A percentile compares a stretch with the other conserved stretches of the same genome.
phyloP scores from a whole-genome alignment of 176 grass and related monocot species.

The Avena sativa region DNA sequence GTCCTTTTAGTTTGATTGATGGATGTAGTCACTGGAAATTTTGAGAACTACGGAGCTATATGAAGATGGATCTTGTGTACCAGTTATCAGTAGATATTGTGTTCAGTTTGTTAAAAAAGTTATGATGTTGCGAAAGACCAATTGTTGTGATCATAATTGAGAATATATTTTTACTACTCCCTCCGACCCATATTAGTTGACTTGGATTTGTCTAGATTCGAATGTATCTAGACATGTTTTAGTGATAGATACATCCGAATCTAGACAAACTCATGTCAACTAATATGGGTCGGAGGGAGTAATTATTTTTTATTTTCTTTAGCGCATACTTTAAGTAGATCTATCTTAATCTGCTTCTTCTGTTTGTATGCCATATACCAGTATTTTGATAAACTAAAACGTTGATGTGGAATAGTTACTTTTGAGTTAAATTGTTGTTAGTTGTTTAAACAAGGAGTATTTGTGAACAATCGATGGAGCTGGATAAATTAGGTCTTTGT shows the following conservation, averaged over 20 bases:
- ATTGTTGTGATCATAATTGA: constrained; percentile 13
- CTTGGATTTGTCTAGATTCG: too few relatives aligned
- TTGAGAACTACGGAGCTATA: constrained; percentile 25
- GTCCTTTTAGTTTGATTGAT: neutral
- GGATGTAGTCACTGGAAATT: neutral
- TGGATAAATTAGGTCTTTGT: neutral
- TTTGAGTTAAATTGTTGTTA: constrained; percentile 2
- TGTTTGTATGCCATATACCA: neutral
- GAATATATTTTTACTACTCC: neutral
- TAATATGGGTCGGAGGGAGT: too few relatives aligned
- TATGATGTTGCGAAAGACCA: neutral
- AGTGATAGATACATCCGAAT: too few relatives aligned
- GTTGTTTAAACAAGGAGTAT: neutral
- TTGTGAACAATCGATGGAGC: neutral
- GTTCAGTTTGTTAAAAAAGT: neutral
- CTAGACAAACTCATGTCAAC: too few relatives aligned
- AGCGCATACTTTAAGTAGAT: neutral
- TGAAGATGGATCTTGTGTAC: constrained; percentile 32
- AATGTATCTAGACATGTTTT: too few relatives aligned
- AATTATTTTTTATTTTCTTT: constrained; percentile 9
- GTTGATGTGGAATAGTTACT: neutral
- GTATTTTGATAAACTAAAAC: constrained; percentile 7
- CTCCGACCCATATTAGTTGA: too few relatives aligned
- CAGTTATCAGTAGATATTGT: neutral
- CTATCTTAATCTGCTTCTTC: neutral